Evolutionary conservation across 768 basidiomycete species (phyloP), one percentile per base, ranked within the genome.

Genomic region (Lyophyllum shimeji): DNA sequence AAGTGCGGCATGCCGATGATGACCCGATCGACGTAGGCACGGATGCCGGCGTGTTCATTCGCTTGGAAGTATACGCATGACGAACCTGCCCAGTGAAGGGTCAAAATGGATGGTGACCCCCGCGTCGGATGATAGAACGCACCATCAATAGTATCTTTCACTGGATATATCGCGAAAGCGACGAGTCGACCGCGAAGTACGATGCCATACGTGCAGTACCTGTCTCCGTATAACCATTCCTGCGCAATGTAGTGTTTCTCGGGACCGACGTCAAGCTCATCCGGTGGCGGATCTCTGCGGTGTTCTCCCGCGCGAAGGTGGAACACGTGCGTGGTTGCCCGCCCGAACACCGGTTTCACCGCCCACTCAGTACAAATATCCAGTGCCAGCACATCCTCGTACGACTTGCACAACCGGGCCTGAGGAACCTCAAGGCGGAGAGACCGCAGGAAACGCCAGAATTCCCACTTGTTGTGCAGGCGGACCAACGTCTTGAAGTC

Each of bases 401-500:
- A 37, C 12, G 34, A 37, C 34, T 37, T 11, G 34, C 34, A 37
- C 7, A 37, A 13, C 3, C 34, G 34, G 12, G 34, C 9, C 15
- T 37, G 9, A 3, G 34, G 34, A 17, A 46, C 39, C 24, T 60
- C 52, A 11, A 65, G 53, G 9, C 55, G 42, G n/a, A 55, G 48
- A 2, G 43, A 25, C 8, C 12, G 13, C 13, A 63, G 45, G 46
- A 60, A 60, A 46, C 48, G 56, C 25, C 56, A 51, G 37, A 65
- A 63, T 31, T 65, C 58, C 63, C 64, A 65, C 50, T 63, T 65
- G 55, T 51, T 63, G 31, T 65, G 64, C 25, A 65, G 55, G 4
- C 47, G 52, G 15, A 65, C 33, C 3, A 65, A 51, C 7, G 52
- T 58, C 44, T 56, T 50, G 52, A 63, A 62, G 23, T 56, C 51